A percentile compares a stretch with the other conserved stretches of the same genome.
Conservation (phyloP, 2,329 filamentous ascomycete genomes). For the Hymenotorrendiella dingleyae region DNA sequence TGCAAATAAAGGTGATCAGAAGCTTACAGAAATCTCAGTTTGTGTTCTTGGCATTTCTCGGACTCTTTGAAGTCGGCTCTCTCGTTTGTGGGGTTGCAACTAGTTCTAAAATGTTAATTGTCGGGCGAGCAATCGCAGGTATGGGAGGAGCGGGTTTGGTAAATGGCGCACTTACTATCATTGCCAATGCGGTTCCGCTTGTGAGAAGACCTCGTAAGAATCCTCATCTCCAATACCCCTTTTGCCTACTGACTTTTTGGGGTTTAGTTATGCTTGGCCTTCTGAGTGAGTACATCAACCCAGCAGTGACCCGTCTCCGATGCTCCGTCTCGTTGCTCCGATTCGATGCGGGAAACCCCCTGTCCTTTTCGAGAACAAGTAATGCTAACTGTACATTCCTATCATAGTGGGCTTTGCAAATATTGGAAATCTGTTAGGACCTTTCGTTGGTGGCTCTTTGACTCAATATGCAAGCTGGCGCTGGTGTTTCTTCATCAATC, state of each 20-base stretch:
- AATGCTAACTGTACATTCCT: not conserved
- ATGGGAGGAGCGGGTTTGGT: conserved; percentile 45
- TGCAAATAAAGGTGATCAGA: not conserved
- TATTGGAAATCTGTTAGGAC: conserved; percentile 22
- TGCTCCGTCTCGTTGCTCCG: too few relatives aligned
- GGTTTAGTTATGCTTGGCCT: not conserved
- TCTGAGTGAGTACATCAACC: too few relatives aligned
- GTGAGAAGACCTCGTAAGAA: conserved; percentile 11
- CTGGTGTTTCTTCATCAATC: conserved; percentile 35
- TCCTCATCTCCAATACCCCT: conserved; percentile 4
- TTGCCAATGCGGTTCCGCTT: conserved; percentile 32
- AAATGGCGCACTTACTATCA: conserved; percentile 47
- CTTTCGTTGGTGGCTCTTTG: conserved; percentile 31
- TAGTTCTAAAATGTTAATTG: conserved; percentile 46
- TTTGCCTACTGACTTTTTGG: not conserved
- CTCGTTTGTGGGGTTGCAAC: conserved; percentile 46
- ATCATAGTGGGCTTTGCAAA: conserved; percentile 1
- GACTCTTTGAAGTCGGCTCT: conserved; percentile 50
- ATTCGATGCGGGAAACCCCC: too few relatives aligned
- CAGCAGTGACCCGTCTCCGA: too few relatives aligned
- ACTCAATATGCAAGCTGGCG: conserved; percentile 31
- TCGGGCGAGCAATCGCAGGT: conserved; percentile 48
- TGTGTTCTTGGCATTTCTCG: conserved; percentile 37
- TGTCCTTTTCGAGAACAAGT: too few relatives aligned
- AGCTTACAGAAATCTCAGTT: too few relatives aligned